phyloP scores from a whole-genome alignment of 306 rosid species.

The Cucumis sativus region Cucumber_9930_V3 NC_026657.2:33616001-33616500 shows the following conservation, averaged over 20 bases:
- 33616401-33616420: background rate
- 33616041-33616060: slow-evolving; percentile 85
- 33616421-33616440: background rate
- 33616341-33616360: background rate
- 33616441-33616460: slow-evolving; percentile 2
- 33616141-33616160: slow-evolving; percentile 52
- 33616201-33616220: background rate
- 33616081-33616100: slow-evolving; percentile 85
- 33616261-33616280: background rate
- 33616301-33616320: background rate
- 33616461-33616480: background rate
- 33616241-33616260: background rate
- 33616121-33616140: slow-evolving; percentile 63
- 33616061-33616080: slow-evolving; percentile 78
- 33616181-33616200: slow-evolving; percentile 28
- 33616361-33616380: too few species aligned
- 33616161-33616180: slow-evolving; percentile 54
- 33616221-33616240: background rate
- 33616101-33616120: slow-evolving; percentile 84
- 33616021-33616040: slow-evolving; percentile 51
- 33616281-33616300: background rate
- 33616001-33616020: background rate
- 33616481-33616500: background rate
- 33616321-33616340: background rate
- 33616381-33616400: background rate